A percentile compares a stretch with the other conserved stretches of the same genome.
Evolutionary conservation across 2,329 filamentous ascomycete species (phyloP).

Genomic region (Drechslerella coelobrocha): DNA sequence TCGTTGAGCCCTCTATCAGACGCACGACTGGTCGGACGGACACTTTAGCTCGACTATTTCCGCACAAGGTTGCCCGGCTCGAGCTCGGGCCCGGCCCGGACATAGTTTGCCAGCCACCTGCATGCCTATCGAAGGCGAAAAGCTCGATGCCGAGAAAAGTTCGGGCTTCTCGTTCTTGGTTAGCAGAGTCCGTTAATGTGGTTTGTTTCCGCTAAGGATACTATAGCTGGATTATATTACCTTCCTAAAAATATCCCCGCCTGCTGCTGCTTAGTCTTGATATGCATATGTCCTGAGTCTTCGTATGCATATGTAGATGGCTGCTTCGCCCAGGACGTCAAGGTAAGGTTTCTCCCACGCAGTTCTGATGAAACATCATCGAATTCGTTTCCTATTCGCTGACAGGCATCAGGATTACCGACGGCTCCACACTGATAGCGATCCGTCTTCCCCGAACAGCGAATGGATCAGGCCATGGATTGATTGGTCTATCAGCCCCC

Average conservation of each 20-base stretch:
- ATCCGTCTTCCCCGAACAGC: slow-evolving; percentile 49
- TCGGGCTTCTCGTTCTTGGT: neutral
- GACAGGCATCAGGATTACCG: slow-evolving; percentile 44
- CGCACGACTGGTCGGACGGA: neutral
- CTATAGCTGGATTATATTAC: slow-evolving; percentile 1
- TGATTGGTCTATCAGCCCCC: slow-evolving; percentile 49
- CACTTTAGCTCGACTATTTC: neutral
- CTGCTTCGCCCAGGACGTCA: slow-evolving; percentile 34
- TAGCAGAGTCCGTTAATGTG: no score
- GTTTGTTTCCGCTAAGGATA: no score
- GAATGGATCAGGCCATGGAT: slow-evolving; percentile 35
- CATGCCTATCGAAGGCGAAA: no score
- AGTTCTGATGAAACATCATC: slow-evolving; percentile 42
- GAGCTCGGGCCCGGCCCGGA: slow-evolving; percentile 35
- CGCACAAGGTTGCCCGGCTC: slow-evolving; percentile 29
- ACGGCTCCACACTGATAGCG: slow-evolving; percentile 48
- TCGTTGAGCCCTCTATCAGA: no score
- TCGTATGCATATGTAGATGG: slow-evolving; percentile 5
- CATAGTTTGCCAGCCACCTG: slow-evolving; percentile 4
- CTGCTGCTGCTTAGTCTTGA: slow-evolving; percentile 14
- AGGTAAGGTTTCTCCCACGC: slow-evolving; percentile 49
- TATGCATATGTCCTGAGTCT: slow-evolving; percentile 7
- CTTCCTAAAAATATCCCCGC: slow-evolving; percentile 41
- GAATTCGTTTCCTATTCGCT: slow-evolving; percentile 41
- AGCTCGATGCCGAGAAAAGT: neutral